Evolutionary conservation across 345 rosid genomes (phyloP).

Genomic region (Arabidopsis suecica): DNA sequence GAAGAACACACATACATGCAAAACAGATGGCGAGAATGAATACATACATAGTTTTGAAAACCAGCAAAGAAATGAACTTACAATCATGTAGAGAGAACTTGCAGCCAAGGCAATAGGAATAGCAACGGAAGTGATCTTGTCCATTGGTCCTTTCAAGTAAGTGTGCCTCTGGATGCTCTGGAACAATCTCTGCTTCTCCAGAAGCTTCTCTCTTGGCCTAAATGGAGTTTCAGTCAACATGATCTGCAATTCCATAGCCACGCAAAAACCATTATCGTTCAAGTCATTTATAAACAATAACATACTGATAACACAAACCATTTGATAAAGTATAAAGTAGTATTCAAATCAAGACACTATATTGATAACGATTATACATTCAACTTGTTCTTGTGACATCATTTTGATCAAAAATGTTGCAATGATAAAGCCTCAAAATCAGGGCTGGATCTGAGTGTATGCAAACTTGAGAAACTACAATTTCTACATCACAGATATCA

Average conservation of each 20-base stretch:
- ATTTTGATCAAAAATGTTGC: slow-evolving; percentile 14
- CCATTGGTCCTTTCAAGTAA: slow-evolving; percentile 79
- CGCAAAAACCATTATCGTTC: not conserved
- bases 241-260: slow-evolving; percentile 28
- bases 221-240: slow-evolving; percentile 80
- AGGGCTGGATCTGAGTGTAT: slow-evolving; percentile 20
- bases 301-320: not conserved
- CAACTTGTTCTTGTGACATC: not conserved
- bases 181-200: slow-evolving; percentile 78
- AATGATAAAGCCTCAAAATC: not conserved
- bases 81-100: slow-evolving; percentile 63
- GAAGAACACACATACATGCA: not conserved
- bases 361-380: not conserved
- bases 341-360: slow-evolving; percentile 3
- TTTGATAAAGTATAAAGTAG: not conserved
- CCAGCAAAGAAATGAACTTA: slow-evolving; percentile 48
- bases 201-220: slow-evolving; percentile 81
- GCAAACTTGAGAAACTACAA: not conserved
- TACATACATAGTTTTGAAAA: not conserved
- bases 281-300: not conserved
- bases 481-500: not conserved
- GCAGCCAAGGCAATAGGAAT: slow-evolving; percentile 79
- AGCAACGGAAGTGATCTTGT: slow-evolving; percentile 88
- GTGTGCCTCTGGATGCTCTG: slow-evolving; percentile 83
- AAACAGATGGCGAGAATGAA: not conserved